These are phyloP conservation scores for Cyclotella cryptica DNA, from an alignment of 108 stramenopile species.

Conservation along the genomic window DNA sequence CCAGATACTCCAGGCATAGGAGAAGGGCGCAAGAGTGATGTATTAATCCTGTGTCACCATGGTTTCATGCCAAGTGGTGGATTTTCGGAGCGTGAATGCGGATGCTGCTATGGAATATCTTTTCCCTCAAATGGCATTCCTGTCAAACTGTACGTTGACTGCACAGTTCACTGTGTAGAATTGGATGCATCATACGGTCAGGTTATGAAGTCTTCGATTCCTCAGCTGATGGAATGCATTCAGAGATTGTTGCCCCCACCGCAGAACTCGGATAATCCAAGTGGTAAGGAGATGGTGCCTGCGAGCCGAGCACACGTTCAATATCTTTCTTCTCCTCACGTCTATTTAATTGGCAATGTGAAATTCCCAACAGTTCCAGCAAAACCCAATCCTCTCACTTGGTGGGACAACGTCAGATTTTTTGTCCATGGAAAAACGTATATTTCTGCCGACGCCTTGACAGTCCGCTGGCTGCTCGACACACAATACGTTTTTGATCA, in stretches of 20 bases:
- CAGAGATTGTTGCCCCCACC: slow-evolving; percentile 54
- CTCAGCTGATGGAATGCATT: slow-evolving; percentile 41
- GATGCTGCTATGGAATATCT: slow-evolving; percentile 45
- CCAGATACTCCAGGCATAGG: slow-evolving; percentile 46
- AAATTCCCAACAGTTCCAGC: neutral
- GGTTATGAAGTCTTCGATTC: slow-evolving; percentile 44
- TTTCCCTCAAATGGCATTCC: slow-evolving; percentile 48
- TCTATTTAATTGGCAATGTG: too few species aligned
- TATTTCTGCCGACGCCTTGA: slow-evolving; percentile 31
- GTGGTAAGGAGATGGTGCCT: neutral
- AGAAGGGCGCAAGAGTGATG: slow-evolving; percentile 18
- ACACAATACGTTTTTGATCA: slow-evolving; percentile 38
- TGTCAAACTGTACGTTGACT: slow-evolving; percentile 50
- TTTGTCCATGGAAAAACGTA: slow-evolving; percentile 50
- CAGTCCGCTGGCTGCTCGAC: slow-evolving; percentile 54
- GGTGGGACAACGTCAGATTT: slow-evolving; percentile 64
- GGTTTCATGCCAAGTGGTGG: neutral
- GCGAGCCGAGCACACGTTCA: neutral
- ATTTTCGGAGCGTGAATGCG: slow-evolving; percentile 11
- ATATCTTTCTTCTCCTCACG: neutral
- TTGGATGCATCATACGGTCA: slow-evolving; percentile 42
- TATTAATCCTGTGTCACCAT: slow-evolving; percentile 44
- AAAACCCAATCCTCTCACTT: slow-evolving; percentile 30
- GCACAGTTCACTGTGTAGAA: slow-evolving; percentile 26
- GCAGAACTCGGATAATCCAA: slow-evolving; percentile 5